phyloP scores from a whole-genome alignment of 345 rosid genomes.

The Salix koriyanagi region DNA sequence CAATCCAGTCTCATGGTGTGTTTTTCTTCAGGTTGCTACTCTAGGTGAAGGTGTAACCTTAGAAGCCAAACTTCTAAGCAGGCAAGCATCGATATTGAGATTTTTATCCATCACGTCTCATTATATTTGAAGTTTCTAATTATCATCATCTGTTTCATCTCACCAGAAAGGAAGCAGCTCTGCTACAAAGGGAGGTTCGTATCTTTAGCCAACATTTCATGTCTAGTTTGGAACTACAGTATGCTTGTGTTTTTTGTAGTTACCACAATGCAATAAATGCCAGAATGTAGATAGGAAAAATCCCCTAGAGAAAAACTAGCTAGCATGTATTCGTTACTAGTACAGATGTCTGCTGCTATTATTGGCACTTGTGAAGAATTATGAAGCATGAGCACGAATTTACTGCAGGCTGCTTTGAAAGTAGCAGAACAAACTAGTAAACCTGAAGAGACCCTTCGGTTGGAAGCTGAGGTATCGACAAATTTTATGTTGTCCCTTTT shows the following conservation, averaged over 20 bases:
- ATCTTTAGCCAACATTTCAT: not conserved
- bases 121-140: not conserved
- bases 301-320: too few species aligned
- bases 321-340: too few species aligned
- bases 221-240: too few species aligned
- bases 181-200: conserved; percentile 32
- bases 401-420: conserved; percentile 65
- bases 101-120: not conserved
- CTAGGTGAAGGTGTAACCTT: conserved; percentile 28
- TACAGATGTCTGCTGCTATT: too few species aligned
- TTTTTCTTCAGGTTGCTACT: conserved; percentile 17
- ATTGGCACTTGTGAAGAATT: not conserved
- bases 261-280: too few species aligned
- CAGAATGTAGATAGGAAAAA: too few species aligned
- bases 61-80: conserved; percentile 25
- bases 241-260: too few species aligned
- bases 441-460: conserved; percentile 49
- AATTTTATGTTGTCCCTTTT: conserved; percentile 12
- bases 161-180: conserved; percentile 30
- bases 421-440: conserved; percentile 49
- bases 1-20: conserved; percentile 1
- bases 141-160: not conserved
- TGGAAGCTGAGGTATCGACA: conserved; percentile 69
- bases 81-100: conserved; percentile 7
- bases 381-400: conserved; percentile 3